A percentile compares a stretch with the other conserved stretches of the same genome.
Conservation (phyloP, 108 stramenopile species). For the Discostella stelligeroides region DNA sequence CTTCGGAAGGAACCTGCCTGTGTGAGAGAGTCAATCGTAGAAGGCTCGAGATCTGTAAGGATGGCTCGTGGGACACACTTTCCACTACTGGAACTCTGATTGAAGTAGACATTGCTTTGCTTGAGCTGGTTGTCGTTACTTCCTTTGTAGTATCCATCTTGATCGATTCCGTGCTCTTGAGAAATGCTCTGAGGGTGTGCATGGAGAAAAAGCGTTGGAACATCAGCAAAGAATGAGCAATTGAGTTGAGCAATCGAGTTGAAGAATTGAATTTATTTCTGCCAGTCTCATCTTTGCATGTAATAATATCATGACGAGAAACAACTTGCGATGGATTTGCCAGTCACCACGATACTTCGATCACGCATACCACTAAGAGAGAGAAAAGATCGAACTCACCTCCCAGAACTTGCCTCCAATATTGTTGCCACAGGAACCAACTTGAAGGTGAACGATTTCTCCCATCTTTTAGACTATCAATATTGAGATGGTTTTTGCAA, state of each 20-base stretch:
- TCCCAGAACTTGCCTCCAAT: conserved; percentile 98
- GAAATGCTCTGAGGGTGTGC: conserved; percentile 87
- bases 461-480: too few species aligned
- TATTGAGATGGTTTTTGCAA: too few species aligned
- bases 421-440: conserved; percentile 96
- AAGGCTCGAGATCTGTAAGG: conserved; percentile 76
- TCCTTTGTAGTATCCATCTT: conserved; percentile 58
- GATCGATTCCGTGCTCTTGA: too few species aligned
- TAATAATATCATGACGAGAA: too few species aligned
- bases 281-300: too few species aligned
- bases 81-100: conserved; percentile 72
- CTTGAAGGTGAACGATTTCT: conserved; percentile 99
- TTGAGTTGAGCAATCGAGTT: too few species aligned
- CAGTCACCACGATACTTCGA: too few species aligned
- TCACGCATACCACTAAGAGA: not conserved
- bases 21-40: conserved; percentile 86
- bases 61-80: conserved; percentile 87
- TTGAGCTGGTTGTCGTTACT: conserved; percentile 80
- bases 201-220: conserved; percentile 20
- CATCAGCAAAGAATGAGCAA: not conserved
- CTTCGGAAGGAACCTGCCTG: conserved; percentile 76
- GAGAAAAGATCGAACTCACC: too few species aligned
- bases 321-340: too few species aligned
- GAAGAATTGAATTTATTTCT: too few species aligned
- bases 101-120: conserved; percentile 87